phyloP scores from a whole-genome alignment of 75 land plant species.

The Sequoia sempervirens region DNA sequence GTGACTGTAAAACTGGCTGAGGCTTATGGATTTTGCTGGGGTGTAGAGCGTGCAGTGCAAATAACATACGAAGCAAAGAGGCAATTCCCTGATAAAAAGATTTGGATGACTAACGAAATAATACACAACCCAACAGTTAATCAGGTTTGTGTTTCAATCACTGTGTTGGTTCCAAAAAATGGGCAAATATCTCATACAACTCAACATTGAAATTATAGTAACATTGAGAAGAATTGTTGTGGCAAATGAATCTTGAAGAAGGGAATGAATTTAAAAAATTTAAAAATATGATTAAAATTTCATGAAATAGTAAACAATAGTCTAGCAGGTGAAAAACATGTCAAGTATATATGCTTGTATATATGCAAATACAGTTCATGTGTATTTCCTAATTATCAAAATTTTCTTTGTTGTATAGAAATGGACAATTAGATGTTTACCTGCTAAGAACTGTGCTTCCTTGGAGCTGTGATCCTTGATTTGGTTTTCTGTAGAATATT shows the following conservation, averaged over 20 bases:
- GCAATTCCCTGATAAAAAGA: constrained; percentile 75
- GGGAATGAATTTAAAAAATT: not conserved
- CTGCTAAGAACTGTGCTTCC: not conserved
- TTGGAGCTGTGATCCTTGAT: not conserved
- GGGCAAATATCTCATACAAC: not conserved
- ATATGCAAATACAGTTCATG: not conserved
- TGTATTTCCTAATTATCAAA: not conserved
- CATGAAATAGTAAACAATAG: not conserved
- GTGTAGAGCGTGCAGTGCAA: constrained; percentile 91
- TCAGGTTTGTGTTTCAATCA: constrained; percentile 38
- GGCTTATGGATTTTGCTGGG: constrained; percentile 96
- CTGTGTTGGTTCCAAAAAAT: not conserved
- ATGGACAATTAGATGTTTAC: not conserved
- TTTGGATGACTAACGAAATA: constrained; percentile 95
- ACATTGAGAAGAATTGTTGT: not conserved
- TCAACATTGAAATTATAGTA: not conserved
- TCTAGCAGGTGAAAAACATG: not conserved
- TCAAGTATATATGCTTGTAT: too few relatives aligned
- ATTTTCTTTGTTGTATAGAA: not conserved
- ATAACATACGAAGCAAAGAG: constrained; percentile 94
- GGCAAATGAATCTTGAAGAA: not conserved
- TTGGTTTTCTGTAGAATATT: not conserved
- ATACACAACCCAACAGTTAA: constrained; percentile 96
- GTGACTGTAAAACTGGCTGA: constrained; percentile 91
- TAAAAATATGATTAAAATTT: not conserved